Conservation (phyloP, 2,329 filamentous ascomycete genomes). For the Neopestalotiopsis clavispora region DNA sequence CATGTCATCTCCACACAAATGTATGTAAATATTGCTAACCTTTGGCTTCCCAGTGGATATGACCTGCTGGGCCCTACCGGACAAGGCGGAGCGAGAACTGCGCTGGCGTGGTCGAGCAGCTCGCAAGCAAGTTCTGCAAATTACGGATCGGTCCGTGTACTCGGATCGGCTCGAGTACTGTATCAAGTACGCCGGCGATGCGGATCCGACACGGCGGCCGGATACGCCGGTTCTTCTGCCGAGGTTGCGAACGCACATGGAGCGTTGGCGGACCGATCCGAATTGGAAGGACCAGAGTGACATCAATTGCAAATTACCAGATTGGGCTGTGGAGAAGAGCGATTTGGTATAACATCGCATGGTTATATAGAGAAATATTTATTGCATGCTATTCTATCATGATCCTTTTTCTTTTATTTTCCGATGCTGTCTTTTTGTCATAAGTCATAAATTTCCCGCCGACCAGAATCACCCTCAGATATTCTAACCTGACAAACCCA, state of each 20-base stretch:
- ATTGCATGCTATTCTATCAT: no score
- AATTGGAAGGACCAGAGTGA: slow-evolving; percentile 20
- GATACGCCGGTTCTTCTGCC: slow-evolving; percentile 18
- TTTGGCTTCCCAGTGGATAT: slow-evolving; percentile 10
- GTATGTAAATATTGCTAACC: neutral
- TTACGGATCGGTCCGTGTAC: slow-evolving; percentile 20
- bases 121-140: slow-evolving; percentile 17
- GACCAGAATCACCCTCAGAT: no score
- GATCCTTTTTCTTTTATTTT: no score
- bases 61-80: neutral
- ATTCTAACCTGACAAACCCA: no score
- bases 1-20: neutral
- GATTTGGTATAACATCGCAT: neutral
- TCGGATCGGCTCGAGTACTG: slow-evolving; percentile 23
- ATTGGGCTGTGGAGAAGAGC: slow-evolving; percentile 20
- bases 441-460: no score
- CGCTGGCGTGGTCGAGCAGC: slow-evolving; percentile 22
- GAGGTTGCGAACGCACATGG: slow-evolving; percentile 11
- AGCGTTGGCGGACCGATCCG: slow-evolving; percentile 20
- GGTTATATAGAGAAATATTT: no score
- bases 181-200: slow-evolving; percentile 23
- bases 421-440: no score
- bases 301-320: slow-evolving; percentile 19
- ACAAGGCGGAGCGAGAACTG: slow-evolving; percentile 16
- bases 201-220: slow-evolving; percentile 19